Conservation (phyloP, 306 rosid genomes). For the Abrus pulchellus region DNA sequence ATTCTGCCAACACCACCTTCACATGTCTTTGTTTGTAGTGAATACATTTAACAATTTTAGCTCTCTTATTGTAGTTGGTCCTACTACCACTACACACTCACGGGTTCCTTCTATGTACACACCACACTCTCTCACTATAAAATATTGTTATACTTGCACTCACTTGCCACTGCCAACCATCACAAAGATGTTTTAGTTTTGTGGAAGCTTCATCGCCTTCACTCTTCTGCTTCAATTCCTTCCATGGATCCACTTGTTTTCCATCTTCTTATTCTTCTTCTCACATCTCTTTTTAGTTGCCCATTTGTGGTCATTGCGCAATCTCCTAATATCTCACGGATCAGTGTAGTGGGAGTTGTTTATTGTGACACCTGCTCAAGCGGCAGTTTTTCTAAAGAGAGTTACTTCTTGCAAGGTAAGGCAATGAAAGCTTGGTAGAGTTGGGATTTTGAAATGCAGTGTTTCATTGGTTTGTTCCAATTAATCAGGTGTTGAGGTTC, state of each 20-base stretch:
- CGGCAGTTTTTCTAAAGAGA: constrained; percentile 64
- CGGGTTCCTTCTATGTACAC: constrained; percentile 66
- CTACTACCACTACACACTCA: constrained; percentile 64
- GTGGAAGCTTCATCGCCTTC: constrained; percentile 47
- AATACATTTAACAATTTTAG: constrained; percentile 52
- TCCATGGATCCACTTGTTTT: constrained; percentile 58
- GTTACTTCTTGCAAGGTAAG: constrained; percentile 81
- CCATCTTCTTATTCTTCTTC: constrained; percentile 48
- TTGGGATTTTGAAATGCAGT: constrained; percentile 16
- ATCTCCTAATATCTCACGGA: constrained; percentile 51
- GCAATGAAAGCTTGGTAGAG: background rate
- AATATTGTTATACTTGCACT: background rate
- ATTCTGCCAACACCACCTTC: constrained; percentile 59
- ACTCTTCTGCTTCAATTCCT: background rate
- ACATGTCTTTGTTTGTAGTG: constrained; percentile 85
- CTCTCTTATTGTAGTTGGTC: constrained; percentile 65
- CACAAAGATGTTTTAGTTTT: background rate
- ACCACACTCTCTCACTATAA: constrained; percentile 11
- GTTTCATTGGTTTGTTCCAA: constrained; percentile 23
- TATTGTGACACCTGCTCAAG: constrained; percentile 79
- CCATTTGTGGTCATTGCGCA: constrained; percentile 51
- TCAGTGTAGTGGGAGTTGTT: constrained; percentile 72
- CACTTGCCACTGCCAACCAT: constrained; percentile 16
- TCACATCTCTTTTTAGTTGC: constrained; percentile 42
- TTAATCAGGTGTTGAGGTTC: constrained; percentile 72